Percentiles rank a stretch among this genome's conserved stretches.
Evolutionary conservation across 768 basidiomycete genomes (phyloP).

Genomic region (Sarcodon aspratus): DNA sequence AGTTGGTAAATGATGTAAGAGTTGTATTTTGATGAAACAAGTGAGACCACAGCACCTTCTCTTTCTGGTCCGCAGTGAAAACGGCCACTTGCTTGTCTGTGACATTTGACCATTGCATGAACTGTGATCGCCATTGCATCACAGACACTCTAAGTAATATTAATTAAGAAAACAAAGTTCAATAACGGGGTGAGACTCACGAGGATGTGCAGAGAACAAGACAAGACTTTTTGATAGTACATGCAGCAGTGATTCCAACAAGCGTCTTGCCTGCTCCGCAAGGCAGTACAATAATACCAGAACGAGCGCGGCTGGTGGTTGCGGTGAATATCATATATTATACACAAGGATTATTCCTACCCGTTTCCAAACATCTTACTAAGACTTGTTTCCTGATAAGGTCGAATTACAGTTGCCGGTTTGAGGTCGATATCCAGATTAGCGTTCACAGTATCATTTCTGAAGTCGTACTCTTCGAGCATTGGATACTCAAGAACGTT

Average conservation of each 20-base stretch:
- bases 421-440: constrained; percentile 98
- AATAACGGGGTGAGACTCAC: constrained; percentile 36
- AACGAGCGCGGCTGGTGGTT: constrained; percentile 76
- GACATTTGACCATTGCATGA: constrained; percentile 98
- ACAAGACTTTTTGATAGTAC: constrained; percentile 98
- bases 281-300: constrained; percentile 95
- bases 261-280: constrained; percentile 99
- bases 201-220: constrained; percentile 96
- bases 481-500: constrained; percentile 96
- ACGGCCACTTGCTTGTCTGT: constrained; percentile 94
- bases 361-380: constrained; percentile 99
- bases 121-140: constrained; percentile 98
- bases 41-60: constrained; percentile 49
- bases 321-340: constrained; percentile 5
- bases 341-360: constrained; percentile 28
- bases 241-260: constrained; percentile 98
- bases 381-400: constrained; percentile 96
- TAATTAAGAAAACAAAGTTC: not conserved
- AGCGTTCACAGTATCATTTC: constrained; percentile 92
- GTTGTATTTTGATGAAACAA: no score
- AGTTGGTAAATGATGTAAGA: not conserved
- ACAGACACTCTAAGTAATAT: constrained; percentile 60
- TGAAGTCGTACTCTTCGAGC: constrained; percentile 98
- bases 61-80: constrained; percentile 96
- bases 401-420: constrained; percentile 92